Conservation (phyloP, 805 yeast species). For the Nakazawaea ishiwadae region DNA sequence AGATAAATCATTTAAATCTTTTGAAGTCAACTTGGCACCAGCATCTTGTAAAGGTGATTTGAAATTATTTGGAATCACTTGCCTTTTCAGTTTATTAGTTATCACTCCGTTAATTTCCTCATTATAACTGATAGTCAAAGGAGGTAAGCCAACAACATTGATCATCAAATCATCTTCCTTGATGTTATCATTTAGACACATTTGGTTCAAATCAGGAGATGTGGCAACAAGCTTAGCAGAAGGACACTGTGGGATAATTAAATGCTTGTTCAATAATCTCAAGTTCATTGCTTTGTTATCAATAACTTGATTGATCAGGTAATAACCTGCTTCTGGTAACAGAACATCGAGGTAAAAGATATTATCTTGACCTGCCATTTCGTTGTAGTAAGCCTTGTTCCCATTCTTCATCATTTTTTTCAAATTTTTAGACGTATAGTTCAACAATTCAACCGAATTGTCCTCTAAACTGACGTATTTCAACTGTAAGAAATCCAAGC, state of each 20-base stretch:
- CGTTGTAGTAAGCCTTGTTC: constrained; percentile 5
- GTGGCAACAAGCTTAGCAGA: constrained; percentile 45
- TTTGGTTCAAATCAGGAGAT: constrained; percentile 30
- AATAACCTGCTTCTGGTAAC: constrained; percentile 67
- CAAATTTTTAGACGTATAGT: constrained; percentile 57
- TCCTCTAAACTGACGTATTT: constrained; percentile 53
- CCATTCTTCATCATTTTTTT: constrained; percentile 24
- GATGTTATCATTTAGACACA: constrained; percentile 61
- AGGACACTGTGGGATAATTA: constrained; percentile 77
- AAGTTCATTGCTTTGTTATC: constrained; percentile 56
- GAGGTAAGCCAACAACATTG: constrained; percentile 71
- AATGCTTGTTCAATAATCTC: constrained; percentile 54
- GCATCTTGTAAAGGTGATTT: constrained; percentile 47
- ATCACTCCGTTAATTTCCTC: constrained; percentile 35
- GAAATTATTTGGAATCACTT: constrained; percentile 20
- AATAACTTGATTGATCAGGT: constrained; percentile 59
- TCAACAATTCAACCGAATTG: constrained; percentile 39
- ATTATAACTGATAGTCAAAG: constrained; percentile 54
- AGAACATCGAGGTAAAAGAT: constrained; percentile 65
- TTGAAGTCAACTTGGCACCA: constrained; percentile 19
- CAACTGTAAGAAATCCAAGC: constrained; percentile 63
- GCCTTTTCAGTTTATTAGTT: constrained; percentile 37
- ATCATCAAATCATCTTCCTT: constrained; percentile 34
- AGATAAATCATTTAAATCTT: constrained; percentile 32
- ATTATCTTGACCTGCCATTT: constrained; percentile 24